Base-by-base conservation (phyloP, 1,139 yeast species). In the Kodamaea suecica region DNA sequence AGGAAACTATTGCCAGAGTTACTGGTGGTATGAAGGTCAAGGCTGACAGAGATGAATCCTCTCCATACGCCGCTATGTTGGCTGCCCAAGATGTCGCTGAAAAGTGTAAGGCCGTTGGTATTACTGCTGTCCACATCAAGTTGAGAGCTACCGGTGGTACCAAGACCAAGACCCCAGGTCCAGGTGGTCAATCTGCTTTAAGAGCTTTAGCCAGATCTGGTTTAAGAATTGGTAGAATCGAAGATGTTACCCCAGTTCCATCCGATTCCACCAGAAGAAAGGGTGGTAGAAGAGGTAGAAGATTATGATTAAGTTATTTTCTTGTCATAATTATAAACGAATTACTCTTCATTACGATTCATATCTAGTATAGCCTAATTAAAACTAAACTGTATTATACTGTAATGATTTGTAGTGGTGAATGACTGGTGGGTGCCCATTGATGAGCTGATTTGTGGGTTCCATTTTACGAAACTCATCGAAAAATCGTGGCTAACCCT, bases 281-380 rank as follows among this genome's bases (percentile, higher is more conserved):
- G 95, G 98, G 98, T 87, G 99, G 99, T 86, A 94, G 98, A 83
- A 90, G 99, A 84, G 99, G 99, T 90, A 92, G 98, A 84, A 88
- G 99, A 85, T 85, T 90, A 78, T 90, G 80, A 81, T 63, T 62
- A 51, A 36, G 44, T 23, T 29, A 16, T 30, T 14, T 20, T 31
- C 26, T 31, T 23, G 25, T 30, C 24, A 12, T 13, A 29, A 17
- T 17, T 29, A 29, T 19, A 19, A 19, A 19, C 6, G 9, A 25
- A 12, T 23, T 9, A 23, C 13, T 23, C 26, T 23, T 23, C 26
- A 23, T 10, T 7, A 23, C 11, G 11, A 23, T 23, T 12, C 13
- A 12, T 12, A 29, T 33, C 36, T 24, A 28, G 31, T 35, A 35
- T 35, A 30, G 34, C 34, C 31, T 35, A 35, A 35, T 35, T 26